Base-by-base conservation (phyloP, 305 asterid genomes). In the Rubia occidens region DNA sequence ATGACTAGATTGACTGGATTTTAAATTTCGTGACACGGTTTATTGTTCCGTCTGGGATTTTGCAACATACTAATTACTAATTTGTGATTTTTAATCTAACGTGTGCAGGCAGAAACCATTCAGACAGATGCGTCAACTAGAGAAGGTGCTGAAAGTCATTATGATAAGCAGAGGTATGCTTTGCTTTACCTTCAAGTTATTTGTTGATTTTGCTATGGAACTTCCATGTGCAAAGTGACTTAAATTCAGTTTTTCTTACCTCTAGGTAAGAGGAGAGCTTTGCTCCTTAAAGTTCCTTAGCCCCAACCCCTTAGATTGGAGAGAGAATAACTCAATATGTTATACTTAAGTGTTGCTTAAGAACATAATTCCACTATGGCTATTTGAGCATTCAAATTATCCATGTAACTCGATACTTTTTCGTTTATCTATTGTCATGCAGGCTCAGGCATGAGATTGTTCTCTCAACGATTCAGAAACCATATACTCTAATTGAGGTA, bases 381-480 rank as follows among this genome's bases (percentile, higher is more conserved):
- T 43, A 5, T 17, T 47, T 47, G n/a, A 40, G 40, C 32, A 58
- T 39, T 58, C 20, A 47, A 35, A 2, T 13, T 14, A 60, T 18
- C 2, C 8, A 17, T 60, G 62, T 11, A 53, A 11, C 54, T 39
- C 13, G 11, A 68, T 39, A 42, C 53, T 29, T 49, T 53, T 18
- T 6, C 10, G 15, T 59, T 13, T 60, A 8, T 64, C 24, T 64
- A 49, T 69, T 64, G 53, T 80, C 62, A 53, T 76, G 79, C 81
- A 83, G 88, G 82, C 81, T 82, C 61, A 81, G 81, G 86, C 88
- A 83, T 17, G 88, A 83, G 81, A 76, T 84, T 55, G 79, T 85
- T 40, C 79, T 84, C 78, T 84, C 88, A 72, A 75, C 84, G 21
- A 17, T 77, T 54, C 86, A 84, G 79, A 79, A 68, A 75, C 88